Base-by-base conservation (phyloP, 495 filamentous ascomycete genomes). In the Penicillium paxilli region DNA sequence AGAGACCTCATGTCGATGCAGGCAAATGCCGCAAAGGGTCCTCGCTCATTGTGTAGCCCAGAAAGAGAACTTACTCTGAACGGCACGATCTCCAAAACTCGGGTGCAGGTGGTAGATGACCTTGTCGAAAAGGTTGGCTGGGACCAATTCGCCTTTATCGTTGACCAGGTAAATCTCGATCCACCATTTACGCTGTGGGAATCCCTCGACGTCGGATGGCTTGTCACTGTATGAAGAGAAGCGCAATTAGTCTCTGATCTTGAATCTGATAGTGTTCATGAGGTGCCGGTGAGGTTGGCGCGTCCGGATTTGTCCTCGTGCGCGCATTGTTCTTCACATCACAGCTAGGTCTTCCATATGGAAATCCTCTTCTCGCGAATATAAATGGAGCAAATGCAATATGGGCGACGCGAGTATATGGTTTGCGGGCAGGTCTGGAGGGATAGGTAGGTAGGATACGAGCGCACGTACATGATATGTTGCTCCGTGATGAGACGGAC, bases 401-500 rank as follows among this genome's bases (percentile, higher is more conserved):
- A 11, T 32, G 28, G 28, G 4, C n/a, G 9, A 4, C 6, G 35
- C n/a, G n/a, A 17, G 4, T 20, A 42, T 21, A 11, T 5, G 38
- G 6, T 21, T 19, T 22, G 20, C 19, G 20, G 7, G 38, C 21
- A 22, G 17, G 38, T 42, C 35, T 42, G 38, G 22, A 22, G 26
- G 41, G 49, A 41, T 53, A n/a, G 57, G 48, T 46, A 59, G 52
- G 44, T 4, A 45, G 37, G 32, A 17, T 37, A 17, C 46, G 26
- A 58, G 37, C 28, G 22, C 19, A 83, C 89, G 70, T 84, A 95
- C 91, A 92, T 87, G 68, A 90, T 82, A 54, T 84, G 82, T 71
- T 97, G 93, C 72, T 92, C 86, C 22, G 94, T 98, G 55, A 97
- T 81, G 72, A 98, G 82, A 80, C 93, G 92, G 69, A 98, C 81